Evolutionary conservation across 1,284 basidiomycete species (phyloP), one percentile per base, ranked within the genome.

Genomic region (Takashimella koratensis): DNA sequence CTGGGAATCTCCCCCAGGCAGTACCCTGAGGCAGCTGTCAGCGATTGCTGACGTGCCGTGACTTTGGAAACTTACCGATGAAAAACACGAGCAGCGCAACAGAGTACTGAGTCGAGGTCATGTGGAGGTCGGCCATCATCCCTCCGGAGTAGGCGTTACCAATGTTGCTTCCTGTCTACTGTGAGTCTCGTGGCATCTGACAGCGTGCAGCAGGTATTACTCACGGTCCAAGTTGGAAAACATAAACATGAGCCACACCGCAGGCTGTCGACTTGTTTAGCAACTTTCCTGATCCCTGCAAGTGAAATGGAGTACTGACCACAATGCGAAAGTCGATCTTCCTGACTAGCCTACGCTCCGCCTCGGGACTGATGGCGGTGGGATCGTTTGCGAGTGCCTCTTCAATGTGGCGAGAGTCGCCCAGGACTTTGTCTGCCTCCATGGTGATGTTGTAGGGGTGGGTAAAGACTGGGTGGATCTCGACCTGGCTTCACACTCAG

Each of bases 111-210:
- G 30, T 53, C 23, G 47, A 50, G 24, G n/a, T 41, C 47, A 59
- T 47, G 16, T 25, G 5, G 19, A 59, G 45, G 10, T 27, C 26
- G 26, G 12, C 11, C 45, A 27, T 24, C 62, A 64, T 49, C 13
- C 57, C 57, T 26, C 58, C 58, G 1, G 53, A 49, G n/a, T 55
- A 55, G 3, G 59, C 59, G 46, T 60, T 60, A 12, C 59, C 59
- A 13, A 60, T 60, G 48, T 60, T 60, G 22, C 49, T 55, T 2
- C 58, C 44, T 49, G 51, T 49, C 26, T 50, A 45, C 45, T 52
- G 51, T 19, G 21, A 27, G 36, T 48, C 41, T n/a, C n/a, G 5
- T 5, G 41, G 41, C 41, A 3, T 26, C 44, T 51, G 42, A 45
- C 50, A 19, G 26, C 25, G 23, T 25, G 43, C 27, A 43, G 21